Conservation (phyloP, 208 protist species). For the Tritrichomonas foetus region DNA sequence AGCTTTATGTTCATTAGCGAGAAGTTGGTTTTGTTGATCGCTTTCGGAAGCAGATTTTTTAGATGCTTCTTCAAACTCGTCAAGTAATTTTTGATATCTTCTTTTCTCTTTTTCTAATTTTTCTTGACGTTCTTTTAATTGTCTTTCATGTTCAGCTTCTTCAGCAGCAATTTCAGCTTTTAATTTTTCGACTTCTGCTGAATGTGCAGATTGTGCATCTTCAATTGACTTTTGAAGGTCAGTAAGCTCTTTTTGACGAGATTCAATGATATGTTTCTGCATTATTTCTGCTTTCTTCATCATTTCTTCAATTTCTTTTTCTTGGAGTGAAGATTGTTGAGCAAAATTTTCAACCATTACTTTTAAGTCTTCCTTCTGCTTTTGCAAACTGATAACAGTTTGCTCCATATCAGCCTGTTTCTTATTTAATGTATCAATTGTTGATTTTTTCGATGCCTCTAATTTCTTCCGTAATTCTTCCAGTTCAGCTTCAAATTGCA, state of each 20-base stretch:
- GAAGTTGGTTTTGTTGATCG: neutral
- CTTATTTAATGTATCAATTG: neutral
- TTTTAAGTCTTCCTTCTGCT: neutral
- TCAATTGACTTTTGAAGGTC: neutral
- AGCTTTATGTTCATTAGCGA: neutral
- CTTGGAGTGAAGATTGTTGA: neutral
- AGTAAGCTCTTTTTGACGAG: neutral
- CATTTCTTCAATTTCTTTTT: neutral
- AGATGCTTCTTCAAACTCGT: neutral
- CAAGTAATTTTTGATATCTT: neutral
- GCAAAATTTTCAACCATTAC: neutral
- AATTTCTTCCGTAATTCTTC: neutral
- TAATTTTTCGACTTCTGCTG: neutral
- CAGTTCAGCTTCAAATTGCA: neutral
- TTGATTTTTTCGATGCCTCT: neutral
- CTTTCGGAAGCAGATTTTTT: neutral
- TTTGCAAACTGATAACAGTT: neutral
- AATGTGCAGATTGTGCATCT: neutral
- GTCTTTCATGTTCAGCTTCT: neutral
- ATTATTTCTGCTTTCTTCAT: neutral
- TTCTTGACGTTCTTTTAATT: neutral
- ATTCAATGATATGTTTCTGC: neutral
- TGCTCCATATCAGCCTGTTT: neutral
- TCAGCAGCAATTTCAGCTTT: neutral
- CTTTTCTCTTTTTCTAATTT: neutral